These are phyloP conservation scores for Diaporthe destruens DNA, from an alignment of 2,329 filamentous ascomycete genomes.

Conservation along the genomic window DNA sequence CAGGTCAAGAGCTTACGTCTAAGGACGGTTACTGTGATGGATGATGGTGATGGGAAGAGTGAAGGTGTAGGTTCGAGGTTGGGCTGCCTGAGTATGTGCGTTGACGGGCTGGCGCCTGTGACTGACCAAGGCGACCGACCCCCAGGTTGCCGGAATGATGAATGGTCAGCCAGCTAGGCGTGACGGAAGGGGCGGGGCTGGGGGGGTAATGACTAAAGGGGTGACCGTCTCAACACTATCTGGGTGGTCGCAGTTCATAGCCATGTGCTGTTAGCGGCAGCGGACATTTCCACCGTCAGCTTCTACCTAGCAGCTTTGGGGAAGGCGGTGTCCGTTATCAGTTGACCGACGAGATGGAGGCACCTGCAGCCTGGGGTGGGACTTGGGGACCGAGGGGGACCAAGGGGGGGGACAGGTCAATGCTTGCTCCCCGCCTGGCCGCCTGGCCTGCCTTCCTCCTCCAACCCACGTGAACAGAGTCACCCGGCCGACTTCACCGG, in stretches of 20 bases:
- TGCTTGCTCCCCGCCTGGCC: not conserved
- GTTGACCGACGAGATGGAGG: conserved; percentile 29
- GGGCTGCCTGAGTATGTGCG: not conserved
- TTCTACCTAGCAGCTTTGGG: conserved; percentile 16
- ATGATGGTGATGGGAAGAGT: conserved; percentile 35
- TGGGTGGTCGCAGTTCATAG: not conserved
- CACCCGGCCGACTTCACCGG: conserved; percentile 11
- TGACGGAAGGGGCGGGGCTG: conserved; percentile 32
- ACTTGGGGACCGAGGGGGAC: not conserved
- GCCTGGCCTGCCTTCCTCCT: not conserved
- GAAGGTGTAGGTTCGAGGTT: conserved; percentile 31
- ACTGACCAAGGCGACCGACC: conserved; percentile 29
- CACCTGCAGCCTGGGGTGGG: too few relatives aligned
- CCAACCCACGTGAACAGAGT: conserved; percentile 30
- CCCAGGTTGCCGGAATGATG: conserved; percentile 31
- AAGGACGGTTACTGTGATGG: conserved; percentile 16
- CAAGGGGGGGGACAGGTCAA: not conserved
- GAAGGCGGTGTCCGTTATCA: conserved; percentile 34
- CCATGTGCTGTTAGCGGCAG: not conserved
- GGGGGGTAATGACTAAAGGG: conserved; percentile 20
- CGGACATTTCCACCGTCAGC: not conserved
- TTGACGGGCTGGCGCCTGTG: conserved; percentile 33
- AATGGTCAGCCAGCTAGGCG: conserved; percentile 32
- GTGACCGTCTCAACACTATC: not conserved
- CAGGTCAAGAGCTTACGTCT: conserved; percentile 27